These are phyloP conservation scores for Scedosporium aurantiacum DNA, from an alignment of 2,329 filamentous ascomycete genomes.

Conservation along the genomic window DNA sequence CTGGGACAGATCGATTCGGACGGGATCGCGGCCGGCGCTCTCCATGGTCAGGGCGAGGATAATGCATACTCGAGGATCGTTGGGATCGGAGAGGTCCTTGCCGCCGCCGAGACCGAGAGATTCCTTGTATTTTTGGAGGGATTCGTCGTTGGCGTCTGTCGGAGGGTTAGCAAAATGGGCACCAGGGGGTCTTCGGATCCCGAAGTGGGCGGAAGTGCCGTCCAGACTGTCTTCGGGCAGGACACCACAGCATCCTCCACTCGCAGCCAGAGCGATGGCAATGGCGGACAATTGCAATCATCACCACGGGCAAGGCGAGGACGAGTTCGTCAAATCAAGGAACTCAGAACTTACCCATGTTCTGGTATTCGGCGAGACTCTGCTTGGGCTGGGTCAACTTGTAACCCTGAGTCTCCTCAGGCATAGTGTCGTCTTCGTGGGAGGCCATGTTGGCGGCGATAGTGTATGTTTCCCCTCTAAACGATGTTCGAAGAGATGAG, in stretches of 20 bases:
- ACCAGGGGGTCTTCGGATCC: neutral
- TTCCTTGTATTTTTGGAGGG: constrained; percentile 93
- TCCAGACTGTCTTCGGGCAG: neutral
- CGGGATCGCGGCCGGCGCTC: constrained; percentile 68
- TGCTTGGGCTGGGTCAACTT: constrained; percentile 96
- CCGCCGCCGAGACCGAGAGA: constrained; percentile 79
- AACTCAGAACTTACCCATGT: constrained; percentile 63
- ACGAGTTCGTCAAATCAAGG: neutral
- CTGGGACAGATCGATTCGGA: constrained; percentile 75
- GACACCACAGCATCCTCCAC: neutral
- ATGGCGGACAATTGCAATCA: too few species aligned
- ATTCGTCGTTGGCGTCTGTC: constrained; percentile 64
- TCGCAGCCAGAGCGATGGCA: neutral
- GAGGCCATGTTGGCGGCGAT: constrained; percentile 47
- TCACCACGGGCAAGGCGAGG: neutral
- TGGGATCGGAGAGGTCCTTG: constrained; percentile 61
- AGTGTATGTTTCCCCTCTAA: neutral
- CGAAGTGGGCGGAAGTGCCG: neutral
- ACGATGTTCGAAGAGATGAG: neutral
- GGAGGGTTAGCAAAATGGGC: constrained; percentile 1
- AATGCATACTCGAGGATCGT: constrained; percentile 81
- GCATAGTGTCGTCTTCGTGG: constrained; percentile 68
- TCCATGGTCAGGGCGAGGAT: constrained; percentile 87
- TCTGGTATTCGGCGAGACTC: constrained; percentile 85
- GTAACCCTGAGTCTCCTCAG: constrained; percentile 88